A percentile compares a stretch with the other conserved stretches of the same genome.
Evolutionary conservation across 495 filamentous ascomycete genomes (phyloP).

Genomic region (Penicillium coprophilum): DNA sequence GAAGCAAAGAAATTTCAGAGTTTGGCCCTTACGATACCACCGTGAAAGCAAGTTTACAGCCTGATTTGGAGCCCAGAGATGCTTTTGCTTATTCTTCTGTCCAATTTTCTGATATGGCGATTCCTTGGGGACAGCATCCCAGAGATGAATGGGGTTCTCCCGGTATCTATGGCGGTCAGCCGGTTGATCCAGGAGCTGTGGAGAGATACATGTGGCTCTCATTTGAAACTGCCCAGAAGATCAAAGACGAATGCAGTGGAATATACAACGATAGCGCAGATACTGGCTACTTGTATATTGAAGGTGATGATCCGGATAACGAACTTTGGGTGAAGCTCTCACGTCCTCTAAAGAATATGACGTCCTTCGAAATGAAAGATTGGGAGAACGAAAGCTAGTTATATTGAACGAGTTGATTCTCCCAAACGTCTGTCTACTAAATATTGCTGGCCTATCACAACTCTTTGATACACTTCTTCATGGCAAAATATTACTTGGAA

Average conservation of each 20-base stretch:
- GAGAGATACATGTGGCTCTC: slow-evolving; percentile 24
- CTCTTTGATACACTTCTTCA: too few species aligned
- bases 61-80: slow-evolving; percentile 23
- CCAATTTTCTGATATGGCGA: slow-evolving; percentile 11
- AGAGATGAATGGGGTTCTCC: slow-evolving; percentile 10
- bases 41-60: slow-evolving; percentile 15
- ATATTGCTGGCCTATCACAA: too few species aligned
- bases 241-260: slow-evolving; percentile 12
- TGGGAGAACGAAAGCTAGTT: slow-evolving; percentile 2
- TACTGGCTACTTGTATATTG: slow-evolving; percentile 16
- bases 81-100: slow-evolving; percentile 7
- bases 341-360: slow-evolving; percentile 15
- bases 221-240: slow-evolving; percentile 20
- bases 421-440: too few species aligned
- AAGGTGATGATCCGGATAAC: slow-evolving; percentile 7
- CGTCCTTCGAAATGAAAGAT: neutral
- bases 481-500: too few species aligned
- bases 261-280: slow-evolving; percentile 13
- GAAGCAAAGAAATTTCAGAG: slow-evolving; percentile 7
- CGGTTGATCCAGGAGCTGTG: slow-evolving; percentile 10
- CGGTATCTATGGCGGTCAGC: slow-evolving; percentile 17
- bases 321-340: slow-evolving; percentile 13
- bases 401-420: slow-evolving; percentile 33
- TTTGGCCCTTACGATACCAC: slow-evolving; percentile 14
- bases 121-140: slow-evolving; percentile 13